phyloP scores from a whole-genome alignment of 129 eudicot species.

The Saussurea involucrata region DNA sequence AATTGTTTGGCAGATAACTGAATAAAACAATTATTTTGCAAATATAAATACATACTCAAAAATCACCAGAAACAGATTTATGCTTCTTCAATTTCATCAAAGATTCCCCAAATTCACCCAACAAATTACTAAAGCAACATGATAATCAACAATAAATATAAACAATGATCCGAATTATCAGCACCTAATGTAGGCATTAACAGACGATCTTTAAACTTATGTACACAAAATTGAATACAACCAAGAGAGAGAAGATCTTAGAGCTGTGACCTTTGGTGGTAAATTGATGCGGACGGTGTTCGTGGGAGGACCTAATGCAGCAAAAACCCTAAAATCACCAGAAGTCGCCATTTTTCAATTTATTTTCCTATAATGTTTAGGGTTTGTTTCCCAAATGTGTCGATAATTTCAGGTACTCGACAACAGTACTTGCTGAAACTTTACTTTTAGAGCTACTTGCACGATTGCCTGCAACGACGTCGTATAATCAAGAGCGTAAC shows the following conservation, averaged over 20 bases:
- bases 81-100: slow-evolving; percentile 17
- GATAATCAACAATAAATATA: neutral
- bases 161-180: neutral
- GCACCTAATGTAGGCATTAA: neutral
- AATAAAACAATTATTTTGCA: too few relatives aligned
- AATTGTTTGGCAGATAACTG: too few relatives aligned
- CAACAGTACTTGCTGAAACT: neutral
- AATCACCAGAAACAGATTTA: too few relatives aligned
- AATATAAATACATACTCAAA: too few relatives aligned
- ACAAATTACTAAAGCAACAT: neutral
- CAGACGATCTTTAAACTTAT: too few relatives aligned
- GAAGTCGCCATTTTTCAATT: slow-evolving; percentile 55
- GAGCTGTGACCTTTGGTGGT: slow-evolving; percentile 49
- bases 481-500: neutral
- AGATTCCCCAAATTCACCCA: neutral
- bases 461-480: slow-evolving; percentile 1
- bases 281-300: slow-evolving; percentile 37
- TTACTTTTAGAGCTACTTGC: neutral
- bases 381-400: slow-evolving; percentile 12
- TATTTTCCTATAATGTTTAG: slow-evolving; percentile 2
- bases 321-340: slow-evolving; percentile 68
- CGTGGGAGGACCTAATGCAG: slow-evolving; percentile 48
- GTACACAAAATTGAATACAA: neutral
- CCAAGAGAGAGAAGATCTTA: neutral
- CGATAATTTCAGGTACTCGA: slow-evolving; percentile 20